Base-by-base conservation (phyloP, 2,329 filamentous ascomycete genomes). In the Hypoxylon sp. region DNA sequence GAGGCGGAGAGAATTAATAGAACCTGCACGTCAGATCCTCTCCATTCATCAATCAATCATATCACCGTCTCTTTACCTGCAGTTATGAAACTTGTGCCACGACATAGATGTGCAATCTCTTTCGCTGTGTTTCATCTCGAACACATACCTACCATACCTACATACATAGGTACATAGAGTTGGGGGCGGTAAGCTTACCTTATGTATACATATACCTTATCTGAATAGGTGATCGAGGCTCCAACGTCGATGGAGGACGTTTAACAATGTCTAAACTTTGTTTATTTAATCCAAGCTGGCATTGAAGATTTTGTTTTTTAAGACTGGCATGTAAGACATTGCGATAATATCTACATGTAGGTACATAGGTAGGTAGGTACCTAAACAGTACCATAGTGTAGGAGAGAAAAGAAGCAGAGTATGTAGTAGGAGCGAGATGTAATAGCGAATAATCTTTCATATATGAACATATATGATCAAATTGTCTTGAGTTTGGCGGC, bases 71-170 rank as follows among this genome's bases (percentile, higher is more conserved):
- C 37, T 63, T 63, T 48, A 44, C 52, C 62, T 67, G 61, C 60
- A 64, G 53, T 29, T 46, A 35, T 70, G 67, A 70, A 70, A 70
- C 67, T 56, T 51, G 51, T 44, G 59, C 44, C 46, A 54, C 54
- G 24, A 52, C 66, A 44, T 31, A 42, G 46, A 44, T 22, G 26
- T 54, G 55, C 60, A 55, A 55, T 60, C 39, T 51, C 48, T 42
- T 54, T 44, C 14, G 46, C 46, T 55, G 35, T 54, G 58, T 52
- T 47, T 52, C 33, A 64, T 61, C 55, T 53, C 51, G 51, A 50
- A n/a, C 44, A 62, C 2, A 44, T 44, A 44, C 39, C 39, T 17
- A 33, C 31, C 31, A 3, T 29, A 26, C 19, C 39, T 9, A 22
- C 3, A 3, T 10, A 26, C 9, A 3, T 19, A 42, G n/a, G 6